Base-by-base conservation (phyloP, 2,329 filamentous ascomycete genomes). In the Coleophoma cylindrospora region DNA sequence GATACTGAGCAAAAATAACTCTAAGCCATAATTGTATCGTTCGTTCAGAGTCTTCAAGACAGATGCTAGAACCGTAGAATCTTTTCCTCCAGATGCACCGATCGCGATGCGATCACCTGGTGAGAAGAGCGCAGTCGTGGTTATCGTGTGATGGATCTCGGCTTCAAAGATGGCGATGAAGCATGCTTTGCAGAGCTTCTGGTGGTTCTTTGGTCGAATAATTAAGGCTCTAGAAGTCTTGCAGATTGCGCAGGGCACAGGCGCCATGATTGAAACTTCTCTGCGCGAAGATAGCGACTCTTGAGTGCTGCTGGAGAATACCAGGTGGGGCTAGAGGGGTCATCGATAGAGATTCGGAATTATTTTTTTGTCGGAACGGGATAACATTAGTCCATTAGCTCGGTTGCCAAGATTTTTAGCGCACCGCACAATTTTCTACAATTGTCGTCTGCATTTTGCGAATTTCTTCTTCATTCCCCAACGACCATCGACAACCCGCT, bases 11-110 rank as follows among this genome's bases (percentile, higher is more conserved):
- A 99, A 76, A 0, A 95, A 80, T 3, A 99, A 77, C 40, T 97
- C 83, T 5, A 99, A 74, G 1, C 87, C 89, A 66, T 97, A 97
- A 57, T 85, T 75, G 66, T 96, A 83, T 43, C 91, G 83, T 66
- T 95, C 89, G 61, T 99, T 97, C 3, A 99, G 75, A 0, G 91
- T 96, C 68, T 96, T 96, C 47, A 99, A 77, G 0, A 99, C 91
- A 0, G 91, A 95, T 4, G 94, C 94, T 11, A 99, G 77, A 0
- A 99, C 94, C 0, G 94, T 99, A 47, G 91, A 96, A 68, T 99
- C 94, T 71, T 99, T 99, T 60, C 94, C 94, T 49, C 94, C 94
- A 1, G 91, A 96, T 45, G 95, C 94, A 40, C 94, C 95, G 62
- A 99, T 96, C 8, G 94, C 95, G 37, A 99, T 81, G 53, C 80